Evolutionary conservation across 1,284 basidiomycete species (phyloP), one percentile per base, ranked within the genome.

Genomic region (Erythrobasidium hasegawianum): DNA sequence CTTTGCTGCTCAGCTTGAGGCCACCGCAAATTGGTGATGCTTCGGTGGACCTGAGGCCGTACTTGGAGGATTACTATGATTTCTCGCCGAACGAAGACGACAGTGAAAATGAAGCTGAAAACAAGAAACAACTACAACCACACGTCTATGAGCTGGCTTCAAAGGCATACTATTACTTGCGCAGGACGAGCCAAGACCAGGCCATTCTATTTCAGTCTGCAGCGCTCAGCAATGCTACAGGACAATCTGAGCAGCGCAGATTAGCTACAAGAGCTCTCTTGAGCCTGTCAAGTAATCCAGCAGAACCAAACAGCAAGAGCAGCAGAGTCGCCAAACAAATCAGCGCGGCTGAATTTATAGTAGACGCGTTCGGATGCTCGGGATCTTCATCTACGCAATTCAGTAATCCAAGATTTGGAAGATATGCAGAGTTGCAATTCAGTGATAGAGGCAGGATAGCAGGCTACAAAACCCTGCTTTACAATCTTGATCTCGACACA

Each of bases 131-230:
- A 4, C 80, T 87, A 0, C 83, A 85, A 0, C 89, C 89, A 1
- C 90, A 93, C 75, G 86, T 97, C 61, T 97, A 95, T 78, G 86
- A 90, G 70, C 82, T 90, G 41, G 89, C 90, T 7, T 87, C 92
- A 75, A 87, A 89, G 79, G 87, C 90, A 11, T 97, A 96, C 80
- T 97, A 93, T 77, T 92, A 97, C 79, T 97, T 97, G 92, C 83
- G 86, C 57, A 82, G 95, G 71, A 97, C 94, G 0, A 84, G 85
- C 0, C 90, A 96, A 80, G 95, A 98, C 78, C 93, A 97, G 79
- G 85, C 86, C 67, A 83, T 98, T 43, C 76, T 95, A 40, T 81
- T 95, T 71, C 88, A 81, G 91, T 93, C 76, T 72, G 86, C 14
- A 76, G 96, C 91, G 68, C 93, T 93, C 43, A 91, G 96, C 76